Evolutionary conservation across 2,329 filamentous ascomycete genomes (phyloP).

Genomic region (Neopestalotiopsis clavispora): DNA sequence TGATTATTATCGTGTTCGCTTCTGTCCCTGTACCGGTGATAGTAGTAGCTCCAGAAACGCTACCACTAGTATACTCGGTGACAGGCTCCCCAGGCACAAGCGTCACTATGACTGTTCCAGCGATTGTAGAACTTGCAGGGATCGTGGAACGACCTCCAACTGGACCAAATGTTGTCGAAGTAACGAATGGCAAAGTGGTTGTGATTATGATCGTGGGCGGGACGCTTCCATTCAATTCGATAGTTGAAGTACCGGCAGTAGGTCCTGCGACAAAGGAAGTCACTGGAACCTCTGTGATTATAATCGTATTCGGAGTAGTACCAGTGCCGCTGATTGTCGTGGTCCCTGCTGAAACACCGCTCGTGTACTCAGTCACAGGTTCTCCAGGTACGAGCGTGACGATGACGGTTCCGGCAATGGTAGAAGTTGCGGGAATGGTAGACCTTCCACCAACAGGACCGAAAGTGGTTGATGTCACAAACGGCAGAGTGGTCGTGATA

Average conservation of each 20-base stretch:
- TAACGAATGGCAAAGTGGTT: not conserved
- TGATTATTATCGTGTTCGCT: not conserved
- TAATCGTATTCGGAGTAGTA: not conserved
- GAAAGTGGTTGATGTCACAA: not conserved
- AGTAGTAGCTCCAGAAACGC: no score
- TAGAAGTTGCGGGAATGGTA: not conserved
- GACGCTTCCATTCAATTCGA: not conserved
- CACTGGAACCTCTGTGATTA: not conserved
- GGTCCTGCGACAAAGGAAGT: not conserved
- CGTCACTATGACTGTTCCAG: not conserved
- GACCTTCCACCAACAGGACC: not conserved
- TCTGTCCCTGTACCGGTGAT: not conserved
- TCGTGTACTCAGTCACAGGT: not conserved
- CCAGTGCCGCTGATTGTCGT: not conserved
- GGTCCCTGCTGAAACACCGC: not conserved
- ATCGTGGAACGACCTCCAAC: not conserved
- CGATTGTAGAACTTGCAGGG: no score
- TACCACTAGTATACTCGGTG: not conserved
- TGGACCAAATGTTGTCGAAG: not conserved
- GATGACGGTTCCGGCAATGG: not conserved
- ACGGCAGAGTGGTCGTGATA: not conserved
- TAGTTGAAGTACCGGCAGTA: not conserved
- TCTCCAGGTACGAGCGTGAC: not conserved
- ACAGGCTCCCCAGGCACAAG: not conserved
- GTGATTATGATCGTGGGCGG: not conserved